phyloP scores from a whole-genome alignment of 1,284 basidiomycete species.

The Naganishia albida region DNA sequence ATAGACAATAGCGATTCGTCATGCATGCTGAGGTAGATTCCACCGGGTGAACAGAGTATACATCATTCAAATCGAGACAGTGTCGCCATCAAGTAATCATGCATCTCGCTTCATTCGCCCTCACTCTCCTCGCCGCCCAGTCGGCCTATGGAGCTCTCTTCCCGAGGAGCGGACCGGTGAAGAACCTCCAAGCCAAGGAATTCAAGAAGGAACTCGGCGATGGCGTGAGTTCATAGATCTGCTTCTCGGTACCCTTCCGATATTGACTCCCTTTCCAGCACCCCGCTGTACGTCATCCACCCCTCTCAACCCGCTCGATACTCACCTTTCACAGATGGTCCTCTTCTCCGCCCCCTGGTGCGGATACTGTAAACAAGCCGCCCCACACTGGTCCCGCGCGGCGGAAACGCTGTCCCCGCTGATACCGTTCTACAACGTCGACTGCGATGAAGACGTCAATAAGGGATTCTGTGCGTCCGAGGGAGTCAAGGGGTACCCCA shows the following conservation, averaged over 20 bases:
- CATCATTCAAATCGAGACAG: too few species aligned
- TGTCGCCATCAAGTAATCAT: neutral
- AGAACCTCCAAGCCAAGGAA: slow-evolving; percentile 19
- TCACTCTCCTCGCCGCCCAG: slow-evolving; percentile 15
- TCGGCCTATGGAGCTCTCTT: slow-evolving; percentile 29
- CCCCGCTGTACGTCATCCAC: slow-evolving; percentile 14
- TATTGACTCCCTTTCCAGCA: slow-evolving; percentile 5
- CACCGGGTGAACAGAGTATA: neutral
- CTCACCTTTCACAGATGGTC: slow-evolving; percentile 20
- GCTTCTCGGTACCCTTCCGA: neutral
- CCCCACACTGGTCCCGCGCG: slow-evolving; percentile 80
- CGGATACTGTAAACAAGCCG: slow-evolving; percentile 80
- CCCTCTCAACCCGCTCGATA: neutral
- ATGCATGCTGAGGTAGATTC: slow-evolving; percentile 12
- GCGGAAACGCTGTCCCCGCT: slow-evolving; percentile 76
- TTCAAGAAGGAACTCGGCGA: slow-evolving; percentile 31
- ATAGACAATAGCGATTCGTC: slow-evolving; percentile 9
- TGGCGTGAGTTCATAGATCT: slow-evolving; percentile 22
- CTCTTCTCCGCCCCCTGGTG: slow-evolving; percentile 38
- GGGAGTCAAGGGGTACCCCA: slow-evolving; percentile 90
- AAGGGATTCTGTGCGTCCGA: slow-evolving; percentile 78
- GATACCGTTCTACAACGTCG: slow-evolving; percentile 83
- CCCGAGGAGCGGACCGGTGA: slow-evolving; percentile 30
- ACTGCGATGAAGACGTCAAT: slow-evolving; percentile 84
- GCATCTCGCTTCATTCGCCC: slow-evolving; percentile 3